Conservation (phyloP, 352 stramenopile species). For the Phytophthora fragariaefolia region DNA sequence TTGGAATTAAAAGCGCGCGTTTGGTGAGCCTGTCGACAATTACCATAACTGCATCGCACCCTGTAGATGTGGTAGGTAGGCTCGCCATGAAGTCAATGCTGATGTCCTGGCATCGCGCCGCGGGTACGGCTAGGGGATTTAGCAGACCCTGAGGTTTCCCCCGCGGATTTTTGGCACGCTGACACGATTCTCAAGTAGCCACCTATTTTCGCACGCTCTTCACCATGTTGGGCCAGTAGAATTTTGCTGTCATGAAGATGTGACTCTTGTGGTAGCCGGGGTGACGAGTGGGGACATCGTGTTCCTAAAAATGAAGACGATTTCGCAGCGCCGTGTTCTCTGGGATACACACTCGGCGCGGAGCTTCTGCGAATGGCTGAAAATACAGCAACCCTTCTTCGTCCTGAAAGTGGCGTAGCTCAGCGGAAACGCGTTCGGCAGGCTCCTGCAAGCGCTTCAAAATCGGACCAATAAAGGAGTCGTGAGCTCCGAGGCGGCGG, state of each 20-base stretch:
- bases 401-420: neutral
- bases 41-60: conserved; percentile 15
- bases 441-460: too few species aligned
- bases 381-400: conserved; percentile 4
- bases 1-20: conserved; percentile 16
- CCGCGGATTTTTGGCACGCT: conserved; percentile 17
- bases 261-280: conserved; percentile 20
- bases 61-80: neutral
- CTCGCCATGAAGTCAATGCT: conserved; percentile 26
- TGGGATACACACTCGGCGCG: conserved; percentile 15
- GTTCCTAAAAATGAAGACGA: conserved; percentile 15
- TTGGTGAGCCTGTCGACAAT: conserved; percentile 20
- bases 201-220: conserved; percentile 16
- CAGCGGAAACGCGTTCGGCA: too few species aligned
- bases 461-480: too few species aligned
- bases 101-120: conserved; percentile 13
- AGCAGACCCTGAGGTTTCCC: conserved; percentile 1
- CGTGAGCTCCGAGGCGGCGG: too few species aligned
- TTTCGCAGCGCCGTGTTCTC: conserved; percentile 4
- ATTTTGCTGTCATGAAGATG: conserved; percentile 8
- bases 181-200: conserved; percentile 20
- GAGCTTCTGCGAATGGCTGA: conserved; percentile 9
- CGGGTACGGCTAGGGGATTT: conserved; percentile 12
- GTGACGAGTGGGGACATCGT: conserved; percentile 4
- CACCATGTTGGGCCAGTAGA: conserved; percentile 12